These are phyloP conservation scores for Waltiozyma sp. DNA, from an alignment of 1,139 yeast species.

Conservation along the genomic window DNA sequence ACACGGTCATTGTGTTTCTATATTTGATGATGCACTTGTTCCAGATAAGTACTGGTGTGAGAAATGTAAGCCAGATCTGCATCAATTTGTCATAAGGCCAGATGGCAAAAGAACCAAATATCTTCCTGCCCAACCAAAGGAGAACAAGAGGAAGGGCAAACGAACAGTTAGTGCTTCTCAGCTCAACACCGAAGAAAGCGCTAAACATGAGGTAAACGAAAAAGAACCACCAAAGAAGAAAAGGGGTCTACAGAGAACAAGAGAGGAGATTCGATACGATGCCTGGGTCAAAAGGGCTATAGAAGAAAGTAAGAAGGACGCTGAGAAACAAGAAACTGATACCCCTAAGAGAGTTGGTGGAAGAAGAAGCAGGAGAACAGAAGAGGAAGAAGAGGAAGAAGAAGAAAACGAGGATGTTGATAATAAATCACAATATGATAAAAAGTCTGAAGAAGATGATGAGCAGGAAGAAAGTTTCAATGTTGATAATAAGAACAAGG, in stretches of 20 bases:
- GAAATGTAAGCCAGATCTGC: slow-evolving; percentile 74
- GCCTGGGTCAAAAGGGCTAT: slow-evolving; percentile 26
- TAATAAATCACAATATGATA: background rate
- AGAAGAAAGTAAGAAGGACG: slow-evolving; percentile 25
- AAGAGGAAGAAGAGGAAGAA: slow-evolving; percentile 10
- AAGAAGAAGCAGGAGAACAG: slow-evolving; percentile 11
- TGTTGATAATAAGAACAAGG: background rate
- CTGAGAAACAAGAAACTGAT: slow-evolving; percentile 3
- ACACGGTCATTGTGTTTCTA: slow-evolving; percentile 92
- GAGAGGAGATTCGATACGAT: slow-evolving; percentile 29
- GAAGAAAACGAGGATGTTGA: background rate
- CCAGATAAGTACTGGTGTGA: slow-evolving; percentile 96
- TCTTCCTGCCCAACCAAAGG: slow-evolving; percentile 27
- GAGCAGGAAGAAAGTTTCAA: background rate
- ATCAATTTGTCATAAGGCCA: slow-evolving; percentile 40
- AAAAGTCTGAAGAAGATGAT: slow-evolving; percentile 6
- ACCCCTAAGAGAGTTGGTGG: slow-evolving; percentile 1
- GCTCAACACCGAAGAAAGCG: slow-evolving; percentile 1
- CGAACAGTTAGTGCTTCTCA: slow-evolving; percentile 6
- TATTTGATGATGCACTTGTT: slow-evolving; percentile 43
- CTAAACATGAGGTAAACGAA: slow-evolving; percentile 8
- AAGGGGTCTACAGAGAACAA: slow-evolving; percentile 22
- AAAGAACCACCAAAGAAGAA: slow-evolving; percentile 4
- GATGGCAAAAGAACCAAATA: slow-evolving; percentile 33
- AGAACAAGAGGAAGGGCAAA: slow-evolving; percentile 15